phyloP scores from a whole-genome alignment of 495 filamentous ascomycete genomes.

The Neohortaea acidophila region DNA sequence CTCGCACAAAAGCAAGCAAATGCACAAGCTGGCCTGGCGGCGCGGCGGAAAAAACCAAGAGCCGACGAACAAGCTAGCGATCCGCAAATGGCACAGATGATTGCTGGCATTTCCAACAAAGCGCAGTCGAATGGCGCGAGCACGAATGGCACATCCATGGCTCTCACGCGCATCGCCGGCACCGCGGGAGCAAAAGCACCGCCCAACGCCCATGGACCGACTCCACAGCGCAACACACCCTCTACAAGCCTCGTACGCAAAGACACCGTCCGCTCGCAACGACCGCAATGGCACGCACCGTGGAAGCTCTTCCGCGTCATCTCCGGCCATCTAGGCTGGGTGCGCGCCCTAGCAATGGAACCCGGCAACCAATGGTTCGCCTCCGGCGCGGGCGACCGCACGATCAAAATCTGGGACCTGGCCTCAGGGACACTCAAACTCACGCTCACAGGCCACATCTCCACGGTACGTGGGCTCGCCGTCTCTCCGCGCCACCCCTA shows the following conservation, averaged over 20 bases:
- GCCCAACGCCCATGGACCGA: conserved; percentile 33
- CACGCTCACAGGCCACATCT: conserved; percentile 93
- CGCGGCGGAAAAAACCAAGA: conserved; percentile 44
- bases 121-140: conserved; percentile 18
- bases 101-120: conserved; percentile 46
- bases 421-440: conserved; percentile 67
- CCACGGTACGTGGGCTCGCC: conserved; percentile 83
- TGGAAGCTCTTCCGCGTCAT: conserved; percentile 99
- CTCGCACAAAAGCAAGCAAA: conserved; percentile 73
- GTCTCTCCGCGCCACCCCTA: conserved; percentile 92
- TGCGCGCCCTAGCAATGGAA: conserved; percentile 77
- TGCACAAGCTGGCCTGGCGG: conserved; percentile 41
- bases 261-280: conserved; percentile 55
- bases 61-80: conserved; percentile 36
- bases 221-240: conserved; percentile 34
- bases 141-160: conserved; percentile 37
- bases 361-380: conserved; percentile 97
- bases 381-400: conserved; percentile 86
- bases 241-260: conserved; percentile 48
- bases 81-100: conserved; percentile 48
- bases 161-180: conserved; percentile 38
- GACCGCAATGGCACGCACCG: conserved; percentile 88
- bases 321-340: conserved; percentile 93
- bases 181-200: conserved; percentile 23
- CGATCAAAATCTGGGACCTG: conserved; percentile 98